phyloP scores from a whole-genome alignment of 164 flowering plant species.

The Annona squamosa region DNA sequence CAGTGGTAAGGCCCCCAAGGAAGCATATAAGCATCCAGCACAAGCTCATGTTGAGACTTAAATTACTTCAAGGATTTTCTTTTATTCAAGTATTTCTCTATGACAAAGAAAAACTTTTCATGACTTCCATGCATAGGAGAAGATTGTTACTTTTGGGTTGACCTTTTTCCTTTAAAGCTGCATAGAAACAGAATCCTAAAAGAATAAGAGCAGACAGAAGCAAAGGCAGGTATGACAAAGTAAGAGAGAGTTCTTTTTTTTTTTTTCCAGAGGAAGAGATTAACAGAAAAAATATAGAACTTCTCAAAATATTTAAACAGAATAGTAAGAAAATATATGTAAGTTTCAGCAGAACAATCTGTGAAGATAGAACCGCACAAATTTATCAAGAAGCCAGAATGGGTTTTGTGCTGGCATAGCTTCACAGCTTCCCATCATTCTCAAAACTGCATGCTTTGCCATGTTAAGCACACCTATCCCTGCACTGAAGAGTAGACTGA shows the following conservation, averaged over 20 bases:
- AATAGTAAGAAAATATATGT: no score
- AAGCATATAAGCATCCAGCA: not conserved
- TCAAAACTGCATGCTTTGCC: slow-evolving; percentile 69
- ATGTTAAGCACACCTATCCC: slow-evolving; percentile 93
- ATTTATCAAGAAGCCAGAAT: slow-evolving; percentile 83
- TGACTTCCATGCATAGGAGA: not conserved
- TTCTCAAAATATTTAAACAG: no score
- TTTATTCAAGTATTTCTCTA: no score
- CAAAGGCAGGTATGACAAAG: not conserved
- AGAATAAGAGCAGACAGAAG: not conserved
- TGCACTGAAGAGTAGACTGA: slow-evolving; percentile 59
- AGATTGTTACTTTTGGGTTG: not conserved
- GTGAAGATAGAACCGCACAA: slow-evolving; percentile 32
- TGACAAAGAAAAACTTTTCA: not conserved
- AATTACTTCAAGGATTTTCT: not conserved
- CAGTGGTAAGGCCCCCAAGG: not conserved
- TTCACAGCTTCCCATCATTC: slow-evolving; percentile 52
- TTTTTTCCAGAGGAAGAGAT: not conserved
- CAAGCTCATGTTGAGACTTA: not conserved
- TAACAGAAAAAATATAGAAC: no score
- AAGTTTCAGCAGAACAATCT: not conserved
- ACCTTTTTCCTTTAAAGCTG: not conserved
- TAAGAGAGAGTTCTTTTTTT: not conserved
- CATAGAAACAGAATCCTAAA: not conserved
- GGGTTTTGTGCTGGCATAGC: slow-evolving; percentile 29